Conservation (phyloP, 495 filamentous ascomycete species). For the Rostrohypoxylon terebratum region DNA sequence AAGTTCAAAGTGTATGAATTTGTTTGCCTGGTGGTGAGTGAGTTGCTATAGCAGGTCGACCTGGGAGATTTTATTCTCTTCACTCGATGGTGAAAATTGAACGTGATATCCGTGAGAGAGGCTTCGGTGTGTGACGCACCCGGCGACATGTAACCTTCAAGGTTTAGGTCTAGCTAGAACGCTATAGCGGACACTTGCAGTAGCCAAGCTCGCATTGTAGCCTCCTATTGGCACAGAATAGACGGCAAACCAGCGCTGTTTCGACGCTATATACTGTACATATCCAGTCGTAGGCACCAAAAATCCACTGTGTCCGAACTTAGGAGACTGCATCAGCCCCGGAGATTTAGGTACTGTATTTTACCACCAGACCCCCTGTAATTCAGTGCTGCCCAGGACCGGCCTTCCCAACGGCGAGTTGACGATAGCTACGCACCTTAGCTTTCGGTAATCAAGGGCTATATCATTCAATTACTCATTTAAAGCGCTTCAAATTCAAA, state of each 20-base stretch:
- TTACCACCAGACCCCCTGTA: too few species aligned
- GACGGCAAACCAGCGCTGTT: neutral
- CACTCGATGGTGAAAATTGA: neutral
- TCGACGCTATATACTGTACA: neutral
- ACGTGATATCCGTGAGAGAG: conserved; percentile 15
- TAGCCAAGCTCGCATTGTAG: neutral
- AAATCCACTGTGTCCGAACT: neutral
- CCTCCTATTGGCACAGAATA: conserved; percentile 20
- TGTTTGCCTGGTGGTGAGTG: neutral
- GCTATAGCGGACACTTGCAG: conserved; percentile 19
- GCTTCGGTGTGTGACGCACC: conserved; percentile 40
- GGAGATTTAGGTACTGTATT: too few species aligned
- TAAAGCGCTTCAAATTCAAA: too few species aligned
- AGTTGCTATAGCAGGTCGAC: neutral
- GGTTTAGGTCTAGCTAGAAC: conserved; percentile 17
- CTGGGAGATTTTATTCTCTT: neutral
- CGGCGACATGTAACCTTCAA: conserved; percentile 33
- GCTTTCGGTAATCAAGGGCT: too few species aligned
- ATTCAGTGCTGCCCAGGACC: too few species aligned
- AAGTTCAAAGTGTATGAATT: neutral
- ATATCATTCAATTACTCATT: too few species aligned
- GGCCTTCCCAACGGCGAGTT: too few species aligned
- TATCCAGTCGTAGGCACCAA: too few species aligned
- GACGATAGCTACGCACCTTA: too few species aligned
- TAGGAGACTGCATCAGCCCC: too few species aligned